Evolutionary conservation across 257 asterid species (phyloP), one percentile per base, ranked within the genome.

Genomic region (Rauvolfia tetraphylla): DNA sequence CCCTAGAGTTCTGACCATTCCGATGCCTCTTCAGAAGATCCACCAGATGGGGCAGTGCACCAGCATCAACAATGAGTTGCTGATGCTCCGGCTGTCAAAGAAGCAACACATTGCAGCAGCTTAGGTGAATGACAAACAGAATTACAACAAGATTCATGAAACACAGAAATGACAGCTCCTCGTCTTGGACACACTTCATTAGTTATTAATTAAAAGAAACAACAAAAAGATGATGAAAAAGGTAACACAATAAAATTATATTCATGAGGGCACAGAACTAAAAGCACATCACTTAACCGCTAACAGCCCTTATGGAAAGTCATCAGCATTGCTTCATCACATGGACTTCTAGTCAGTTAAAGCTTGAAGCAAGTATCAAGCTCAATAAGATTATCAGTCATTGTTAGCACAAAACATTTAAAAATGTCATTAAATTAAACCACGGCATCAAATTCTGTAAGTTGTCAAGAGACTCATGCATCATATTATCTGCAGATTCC

Each of bases 1-100:
- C 97, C 75, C 99, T 91, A 73, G 96, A 87, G 81, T 83, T 90
- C 76, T 83, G 90, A 62, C 88, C 79, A 77, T 75, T 83, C 48
- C 83, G 86, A 72, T 91, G 95, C 83, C 92, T 84, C 88, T 87
- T 90, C 79, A 95, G 84, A 75, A 93, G 90, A 79, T 81, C 85
- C 85, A 95, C 99, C n/a, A 95, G 98, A 86, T 86, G 91, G 51
- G 97, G 90, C 72, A 95, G 85, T 75, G 99, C 99, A 78, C 99
- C 99, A 44, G 95, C 97, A 71, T 95, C 98, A 68, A 93, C 97
- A 83, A 95, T 93, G 82, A 90, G 90, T 80, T 91, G 99, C 78
- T 95, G 99, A 81, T 95, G 98, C 85, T 95, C 99, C 33, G 99
- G 97, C 99, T 95, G 91, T 67, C 79, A 82, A 76, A 79, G 31